Evolutionary conservation across 1,139 yeast genomes (phyloP).

Genomic region (Sugiyamaella pinicola): DNA sequence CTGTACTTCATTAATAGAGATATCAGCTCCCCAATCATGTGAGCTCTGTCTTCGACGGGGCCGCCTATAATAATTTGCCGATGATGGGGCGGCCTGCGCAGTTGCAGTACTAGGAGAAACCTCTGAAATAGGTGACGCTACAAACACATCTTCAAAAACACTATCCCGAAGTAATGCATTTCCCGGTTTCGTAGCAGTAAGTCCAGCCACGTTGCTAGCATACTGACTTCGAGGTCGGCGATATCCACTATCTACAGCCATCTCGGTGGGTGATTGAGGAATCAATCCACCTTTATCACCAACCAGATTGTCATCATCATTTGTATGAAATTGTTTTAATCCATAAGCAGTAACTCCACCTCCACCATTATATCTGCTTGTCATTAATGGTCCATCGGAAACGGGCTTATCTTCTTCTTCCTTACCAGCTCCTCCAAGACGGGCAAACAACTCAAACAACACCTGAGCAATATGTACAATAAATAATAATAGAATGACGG

Average conservation of each 20-base stretch:
- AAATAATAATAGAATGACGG: constrained; percentile 37
- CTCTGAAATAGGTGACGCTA: constrained; percentile 33
- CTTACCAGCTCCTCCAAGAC: constrained; percentile 34
- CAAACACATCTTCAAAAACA: constrained; percentile 29
- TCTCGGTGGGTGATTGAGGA: constrained; percentile 14
- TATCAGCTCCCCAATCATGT: constrained; percentile 32
- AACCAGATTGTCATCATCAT: constrained; percentile 8
- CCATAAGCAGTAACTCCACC: constrained; percentile 5
- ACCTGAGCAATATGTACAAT: constrained; percentile 39
- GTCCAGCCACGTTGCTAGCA: not conserved
- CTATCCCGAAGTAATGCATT: constrained; percentile 21
- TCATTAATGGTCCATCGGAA: constrained; percentile 11
- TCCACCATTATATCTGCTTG: not conserved
- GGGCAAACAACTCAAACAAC: constrained; percentile 37
- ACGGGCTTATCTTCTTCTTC: constrained; percentile 4
- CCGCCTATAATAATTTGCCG: constrained; percentile 34
- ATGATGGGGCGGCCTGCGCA: constrained; percentile 9
- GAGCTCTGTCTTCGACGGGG: constrained; percentile 36
- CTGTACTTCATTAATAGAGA: constrained; percentile 20
- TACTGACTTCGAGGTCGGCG: constrained; percentile 19
- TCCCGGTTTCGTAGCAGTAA: constrained; percentile 1
- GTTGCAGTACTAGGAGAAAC: constrained; percentile 21
- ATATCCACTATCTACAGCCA: constrained; percentile 7
- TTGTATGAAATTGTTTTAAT: constrained; percentile 11
- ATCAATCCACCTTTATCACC: constrained; percentile 8